Conservation (phyloP, 805 yeast genomes). For the Yueomyces sinensis region DNA sequence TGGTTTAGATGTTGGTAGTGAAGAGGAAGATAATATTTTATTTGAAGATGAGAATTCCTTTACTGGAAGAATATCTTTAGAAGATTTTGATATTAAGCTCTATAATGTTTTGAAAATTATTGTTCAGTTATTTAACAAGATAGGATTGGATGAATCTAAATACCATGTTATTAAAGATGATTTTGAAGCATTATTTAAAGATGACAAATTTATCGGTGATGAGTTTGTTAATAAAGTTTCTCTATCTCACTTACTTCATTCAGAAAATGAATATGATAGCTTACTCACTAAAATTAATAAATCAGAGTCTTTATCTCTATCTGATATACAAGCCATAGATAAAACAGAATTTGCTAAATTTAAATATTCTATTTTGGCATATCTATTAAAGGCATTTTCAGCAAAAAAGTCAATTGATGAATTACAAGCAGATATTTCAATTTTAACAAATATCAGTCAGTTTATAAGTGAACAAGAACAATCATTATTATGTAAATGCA, state of each 20-base stretch:
- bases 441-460: not conserved
- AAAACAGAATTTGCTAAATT: too few species aligned
- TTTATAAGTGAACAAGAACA: not conserved
- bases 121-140: not conserved
- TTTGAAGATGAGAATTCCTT: constrained; percentile 1
- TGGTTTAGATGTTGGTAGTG: not conserved
- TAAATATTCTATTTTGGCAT: too few species aligned
- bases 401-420: not conserved
- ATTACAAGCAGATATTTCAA: not conserved
- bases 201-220: not conserved
- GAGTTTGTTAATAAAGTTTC: not conserved
- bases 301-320: too few species aligned
- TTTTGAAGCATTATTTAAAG: not conserved
- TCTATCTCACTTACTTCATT: not conserved
- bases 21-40: not conserved
- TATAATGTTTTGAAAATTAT: not conserved
- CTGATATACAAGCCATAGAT: too few species aligned
- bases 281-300: too few species aligned
- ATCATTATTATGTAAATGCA: not conserved
- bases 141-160: not conserved
- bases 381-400: not conserved
- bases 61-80: not conserved
- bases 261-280: too few species aligned
- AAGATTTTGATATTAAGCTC: not conserved
- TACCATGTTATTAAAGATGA: too few species aligned